phyloP scores from a whole-genome alignment of 805 yeast species.

The Candida taoyuanica region DNA sequence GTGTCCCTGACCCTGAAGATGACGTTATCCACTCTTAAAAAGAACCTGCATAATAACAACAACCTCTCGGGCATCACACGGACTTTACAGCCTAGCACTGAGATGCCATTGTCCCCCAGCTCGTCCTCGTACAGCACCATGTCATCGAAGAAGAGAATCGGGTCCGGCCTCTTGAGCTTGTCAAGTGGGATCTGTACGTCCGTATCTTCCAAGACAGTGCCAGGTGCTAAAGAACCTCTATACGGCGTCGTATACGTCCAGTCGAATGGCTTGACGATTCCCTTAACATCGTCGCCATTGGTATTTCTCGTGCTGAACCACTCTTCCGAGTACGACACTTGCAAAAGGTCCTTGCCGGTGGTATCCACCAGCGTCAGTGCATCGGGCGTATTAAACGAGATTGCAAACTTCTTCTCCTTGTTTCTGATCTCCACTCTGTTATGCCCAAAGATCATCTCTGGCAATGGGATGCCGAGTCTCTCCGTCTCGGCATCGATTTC shows the following conservation, averaged over 20 bases:
- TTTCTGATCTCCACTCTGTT: constrained; percentile 56
- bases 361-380: constrained; percentile 61
- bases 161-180: constrained; percentile 68
- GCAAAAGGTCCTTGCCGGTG: constrained; percentile 44
- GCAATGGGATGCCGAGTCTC: constrained; percentile 72
- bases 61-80: constrained; percentile 86
- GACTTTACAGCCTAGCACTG: constrained; percentile 70
- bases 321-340: constrained; percentile 82
- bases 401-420: constrained; percentile 34
- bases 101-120: constrained; percentile 91
- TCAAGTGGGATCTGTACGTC: constrained; percentile 58
- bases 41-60: constrained; percentile 69
- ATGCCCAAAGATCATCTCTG: constrained; percentile 97
- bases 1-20: constrained; percentile 81
- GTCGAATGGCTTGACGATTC: constrained; percentile 79
- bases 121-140: constrained; percentile 90
- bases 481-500: constrained; percentile 66
- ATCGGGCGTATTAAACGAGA: constrained; percentile 72
- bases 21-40: constrained; percentile 87
- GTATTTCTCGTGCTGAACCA: constrained; percentile 51
- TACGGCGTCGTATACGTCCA: constrained; percentile 93
- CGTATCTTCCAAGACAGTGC: constrained; percentile 23
- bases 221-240: constrained; percentile 47
- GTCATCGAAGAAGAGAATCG: constrained; percentile 86
- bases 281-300: constrained; percentile 40